These are phyloP conservation scores for Eremothecium sinecaudum DNA, from an alignment of 1,139 yeast species.

Conservation along the genomic window DNA sequence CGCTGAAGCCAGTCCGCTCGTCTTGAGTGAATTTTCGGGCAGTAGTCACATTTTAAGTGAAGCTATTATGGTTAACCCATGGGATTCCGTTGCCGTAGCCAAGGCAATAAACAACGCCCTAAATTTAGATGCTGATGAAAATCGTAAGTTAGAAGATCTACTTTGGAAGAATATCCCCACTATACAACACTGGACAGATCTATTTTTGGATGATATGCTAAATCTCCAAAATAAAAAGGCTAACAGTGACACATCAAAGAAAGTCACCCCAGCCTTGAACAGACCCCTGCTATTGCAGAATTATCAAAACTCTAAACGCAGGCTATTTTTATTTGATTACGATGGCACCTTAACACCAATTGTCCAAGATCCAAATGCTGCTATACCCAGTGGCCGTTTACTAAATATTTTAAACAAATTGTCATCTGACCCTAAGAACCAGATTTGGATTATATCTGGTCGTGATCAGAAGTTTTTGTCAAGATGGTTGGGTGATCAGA, in stretches of 20 bases:
- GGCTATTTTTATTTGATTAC: slow-evolving; percentile 85
- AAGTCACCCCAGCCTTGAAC: slow-evolving; percentile 74
- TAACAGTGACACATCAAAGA: slow-evolving; percentile 25
- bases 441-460: slow-evolving; percentile 93
- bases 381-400: slow-evolving; percentile 78
- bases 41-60: slow-evolving; percentile 72
- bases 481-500: slow-evolving; percentile 70
- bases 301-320: slow-evolving; percentile 51
- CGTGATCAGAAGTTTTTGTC: slow-evolving; percentile 87
- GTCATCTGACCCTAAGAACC: slow-evolving; percentile 68
- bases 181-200: slow-evolving; percentile 71
- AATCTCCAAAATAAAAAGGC: slow-evolving; percentile 18
- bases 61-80: slow-evolving; percentile 84
- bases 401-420: slow-evolving; percentile 50
- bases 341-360: slow-evolving; percentile 97
- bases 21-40: slow-evolving; percentile 89
- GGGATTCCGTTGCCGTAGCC: slow-evolving; percentile 93
- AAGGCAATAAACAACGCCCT: slow-evolving; percentile 68
- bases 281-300: slow-evolving; percentile 54
- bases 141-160: slow-evolving; percentile 38
- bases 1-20: slow-evolving; percentile 52
- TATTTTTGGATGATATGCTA: slow-evolving; percentile 37
- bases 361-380: slow-evolving; percentile 96
- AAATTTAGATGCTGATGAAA: slow-evolving; percentile 38
- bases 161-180: slow-evolving; percentile 63